Conservation (phyloP, 768 basidiomycete genomes). For the Lentinus brumalis region DNA sequence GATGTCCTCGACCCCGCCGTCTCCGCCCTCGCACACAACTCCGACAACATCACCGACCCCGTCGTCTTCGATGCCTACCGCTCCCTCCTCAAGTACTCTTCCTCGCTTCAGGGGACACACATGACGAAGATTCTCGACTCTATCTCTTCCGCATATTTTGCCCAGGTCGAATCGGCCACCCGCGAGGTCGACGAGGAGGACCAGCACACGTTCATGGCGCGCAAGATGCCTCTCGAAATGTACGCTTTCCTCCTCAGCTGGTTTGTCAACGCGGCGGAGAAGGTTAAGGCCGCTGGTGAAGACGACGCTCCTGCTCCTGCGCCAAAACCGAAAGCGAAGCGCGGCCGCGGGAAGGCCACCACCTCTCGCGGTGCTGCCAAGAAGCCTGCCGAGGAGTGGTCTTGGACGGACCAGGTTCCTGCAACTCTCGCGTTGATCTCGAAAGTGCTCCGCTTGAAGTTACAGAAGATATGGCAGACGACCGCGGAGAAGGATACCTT, state of each 20-base stretch:
- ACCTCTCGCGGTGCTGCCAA: slow-evolving; percentile 45
- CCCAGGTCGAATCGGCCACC: slow-evolving; percentile 71
- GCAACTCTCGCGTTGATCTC: slow-evolving; percentile 67
- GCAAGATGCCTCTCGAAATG: slow-evolving; percentile 82
- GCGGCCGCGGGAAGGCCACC: slow-evolving; percentile 60
- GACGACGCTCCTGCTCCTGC: slow-evolving; percentile 45
- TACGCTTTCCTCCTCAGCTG: slow-evolving; percentile 92
- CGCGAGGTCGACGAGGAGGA: slow-evolving; percentile 73
- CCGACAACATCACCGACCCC: slow-evolving; percentile 67
- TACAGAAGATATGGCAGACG: slow-evolving; percentile 88
- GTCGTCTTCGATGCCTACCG: slow-evolving; percentile 82
- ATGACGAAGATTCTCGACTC: slow-evolving; percentile 91
- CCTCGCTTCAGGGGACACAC: slow-evolving; percentile 57
- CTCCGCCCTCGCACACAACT: slow-evolving; percentile 73
- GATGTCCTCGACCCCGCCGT: slow-evolving; percentile 72
- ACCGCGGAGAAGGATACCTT: slow-evolving; percentile 85
- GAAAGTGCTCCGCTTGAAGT: slow-evolving; percentile 66
- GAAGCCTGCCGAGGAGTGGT: slow-evolving; percentile 51
- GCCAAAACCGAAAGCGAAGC: slow-evolving; percentile 50
- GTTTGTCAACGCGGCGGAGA: slow-evolving; percentile 84
- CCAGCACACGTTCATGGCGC: slow-evolving; percentile 57
- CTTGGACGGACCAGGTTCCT: slow-evolving; percentile 80
- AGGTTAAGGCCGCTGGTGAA: slow-evolving; percentile 58
- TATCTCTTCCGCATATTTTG: slow-evolving; percentile 70
- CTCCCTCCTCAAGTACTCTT: slow-evolving; percentile 76